Evolutionary conservation across 148 eudicot genomes (phyloP), one percentile per base, ranked within the genome.

Genomic region (Chenopodium quinoa): DNA sequence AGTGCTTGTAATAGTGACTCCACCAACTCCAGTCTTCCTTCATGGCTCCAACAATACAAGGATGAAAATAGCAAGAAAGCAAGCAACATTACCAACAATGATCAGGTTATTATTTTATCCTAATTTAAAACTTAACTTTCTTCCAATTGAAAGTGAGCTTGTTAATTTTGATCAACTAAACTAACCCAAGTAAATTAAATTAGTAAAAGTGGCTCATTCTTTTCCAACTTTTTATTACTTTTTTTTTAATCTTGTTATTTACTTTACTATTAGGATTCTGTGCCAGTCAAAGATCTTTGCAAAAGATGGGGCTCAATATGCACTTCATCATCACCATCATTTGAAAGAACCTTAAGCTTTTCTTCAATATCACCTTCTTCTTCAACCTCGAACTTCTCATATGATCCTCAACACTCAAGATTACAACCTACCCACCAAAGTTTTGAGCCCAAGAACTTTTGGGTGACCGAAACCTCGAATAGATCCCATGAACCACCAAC

Each of bases 21-120:
- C 75, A 84, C 90, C 54, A 82, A 88, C 75, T 83, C 95, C 76
- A 89, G 86, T 84, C 89, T 95, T 25, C 98, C 98, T 86, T 86
- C 91, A 84, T 95, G 98, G 97, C 94, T 95, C 50, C 88, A 88
- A 87, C 84, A 88, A 64, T 86, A 83, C 80, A 92, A 85, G 80
- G 90, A 91, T 81, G 91, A 91, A 75, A 90, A 91, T 71, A 89
- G 68, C 86, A 84, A 80, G 85, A 88, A 82, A 79, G 73, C 77
- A 66, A 65, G 54, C 37, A 78, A 22, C 27, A 81, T n/a, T 17
- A 64, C 47, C 44, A 73, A 81, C 54, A 80, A 80, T 85, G 83
- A 91, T 82, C 90, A 91, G 92, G 97, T 89, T 56, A 82, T 66
- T 32, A 75, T 81, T 73, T 78, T 82, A 50, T 27, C 74, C 69